phyloP scores from a whole-genome alignment of 1,139 yeast genomes.

The Suhomyces guaymorum region DNA sequence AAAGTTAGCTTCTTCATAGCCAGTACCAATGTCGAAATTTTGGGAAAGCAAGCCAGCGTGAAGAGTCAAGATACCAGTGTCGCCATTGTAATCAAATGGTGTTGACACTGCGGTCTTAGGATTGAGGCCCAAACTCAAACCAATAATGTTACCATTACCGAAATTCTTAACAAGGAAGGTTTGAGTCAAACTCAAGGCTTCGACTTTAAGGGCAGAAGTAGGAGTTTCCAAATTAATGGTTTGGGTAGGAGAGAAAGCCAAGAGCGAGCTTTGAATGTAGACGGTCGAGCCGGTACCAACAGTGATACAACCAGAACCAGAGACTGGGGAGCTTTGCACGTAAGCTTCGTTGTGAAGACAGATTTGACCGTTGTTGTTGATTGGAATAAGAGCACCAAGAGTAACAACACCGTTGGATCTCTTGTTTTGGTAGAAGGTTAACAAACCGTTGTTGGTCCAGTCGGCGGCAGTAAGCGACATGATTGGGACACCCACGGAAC shows the following conservation, averaged over 20 bases:
- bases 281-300: slow-evolving; percentile 13
- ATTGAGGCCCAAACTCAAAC: slow-evolving; percentile 20
- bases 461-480: slow-evolving; percentile 13
- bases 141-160: slow-evolving; percentile 31
- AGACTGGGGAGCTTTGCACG: slow-evolving; percentile 15
- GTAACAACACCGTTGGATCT: slow-evolving; percentile 13
- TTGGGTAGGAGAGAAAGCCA: slow-evolving; percentile 13
- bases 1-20: slow-evolving; percentile 15
- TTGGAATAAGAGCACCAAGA: slow-evolving; percentile 12
- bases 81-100: slow-evolving; percentile 16
- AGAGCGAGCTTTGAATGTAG: slow-evolving; percentile 11
- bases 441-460: slow-evolving; percentile 19
- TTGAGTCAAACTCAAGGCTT: slow-evolving; percentile 19
- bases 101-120: background rate
- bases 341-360: slow-evolving; percentile 18
- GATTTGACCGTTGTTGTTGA: slow-evolving; percentile 17
- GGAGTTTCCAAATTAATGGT: slow-evolving; percentile 16
- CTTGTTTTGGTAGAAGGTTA: slow-evolving; percentile 13
- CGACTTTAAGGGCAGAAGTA: slow-evolving; percentile 15
- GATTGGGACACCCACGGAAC: slow-evolving; percentile 13
- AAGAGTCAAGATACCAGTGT: slow-evolving; percentile 26
- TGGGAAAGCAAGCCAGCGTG: slow-evolving; percentile 12
- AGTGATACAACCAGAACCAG: slow-evolving; percentile 19
- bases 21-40: slow-evolving; percentile 26
- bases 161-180: slow-evolving; percentile 31